Conservation (phyloP, 78 protist species). For the Trichosphaerium sp. region DNA sequence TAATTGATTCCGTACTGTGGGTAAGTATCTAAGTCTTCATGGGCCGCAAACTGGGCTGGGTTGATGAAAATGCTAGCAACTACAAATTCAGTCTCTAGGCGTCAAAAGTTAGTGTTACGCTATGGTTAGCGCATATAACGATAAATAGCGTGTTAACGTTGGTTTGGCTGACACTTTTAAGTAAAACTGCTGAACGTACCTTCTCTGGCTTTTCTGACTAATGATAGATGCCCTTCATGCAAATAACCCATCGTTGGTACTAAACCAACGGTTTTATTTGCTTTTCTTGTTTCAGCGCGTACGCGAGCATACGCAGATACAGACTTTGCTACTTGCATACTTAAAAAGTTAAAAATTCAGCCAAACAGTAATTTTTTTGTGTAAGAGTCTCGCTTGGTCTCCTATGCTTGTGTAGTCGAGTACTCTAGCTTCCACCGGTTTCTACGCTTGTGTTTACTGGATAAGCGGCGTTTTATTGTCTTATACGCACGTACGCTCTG, state of each 20-base stretch:
- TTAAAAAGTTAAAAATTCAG: no score
- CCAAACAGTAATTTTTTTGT: no score
- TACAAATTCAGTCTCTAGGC: slow-evolving; percentile 5
- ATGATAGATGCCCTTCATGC: slow-evolving; percentile 63
- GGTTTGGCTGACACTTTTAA: neutral
- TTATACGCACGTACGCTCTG: no score
- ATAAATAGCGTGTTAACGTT: neutral
- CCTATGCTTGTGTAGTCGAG: no score
- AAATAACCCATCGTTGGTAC: slow-evolving; percentile 78
- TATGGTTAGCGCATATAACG: no score
- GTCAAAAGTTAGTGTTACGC: no score
- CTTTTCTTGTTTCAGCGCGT: neutral
- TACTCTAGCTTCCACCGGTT: no score
- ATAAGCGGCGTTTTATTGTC: no score
- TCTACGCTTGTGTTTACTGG: no score
- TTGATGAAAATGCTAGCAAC: slow-evolving; percentile 63
- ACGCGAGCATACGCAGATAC: no score
- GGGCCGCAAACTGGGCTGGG: slow-evolving; percentile 62
- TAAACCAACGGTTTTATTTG: slow-evolving; percentile 22
- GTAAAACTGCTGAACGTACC: neutral
- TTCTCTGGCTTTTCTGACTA: slow-evolving; percentile 11
- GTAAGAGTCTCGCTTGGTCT: no score
- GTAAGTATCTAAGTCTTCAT: slow-evolving; percentile 50
- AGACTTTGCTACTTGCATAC: no score
- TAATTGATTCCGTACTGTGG: slow-evolving; percentile 25